Base-by-base conservation (phyloP, 2,329 filamentous ascomycete species). In the Alternaria ethzedia region DNA sequence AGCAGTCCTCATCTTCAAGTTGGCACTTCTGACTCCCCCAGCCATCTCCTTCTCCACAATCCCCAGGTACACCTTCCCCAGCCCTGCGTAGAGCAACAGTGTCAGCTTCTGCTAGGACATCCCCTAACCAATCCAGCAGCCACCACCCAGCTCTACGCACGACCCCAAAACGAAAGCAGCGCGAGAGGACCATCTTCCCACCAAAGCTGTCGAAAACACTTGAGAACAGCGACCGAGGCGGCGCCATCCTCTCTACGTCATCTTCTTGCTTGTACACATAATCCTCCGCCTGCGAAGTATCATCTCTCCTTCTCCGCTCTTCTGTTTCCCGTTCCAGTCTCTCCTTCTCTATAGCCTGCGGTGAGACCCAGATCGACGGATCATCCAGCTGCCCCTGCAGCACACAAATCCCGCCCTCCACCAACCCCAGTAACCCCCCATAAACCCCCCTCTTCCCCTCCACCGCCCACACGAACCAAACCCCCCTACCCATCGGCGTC, bases 351-450 rank as follows among this genome's bases (percentile, higher is more conserved):
- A 36, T n/a, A 7, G 0, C 3, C 13, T 15, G 13, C 30, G 13
- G 2, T 15, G 15, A n/a, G 10, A n/a, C 32, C 32, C 32, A 36
- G 0, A n/a, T 10, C 32, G 0, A 4, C 32, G 15, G 1, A n/a
- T 36, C 15, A n/a, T n/a, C 32, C 1, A 36, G 8, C 7, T 36
- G 32, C 4, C 4, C 32, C 30, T 32, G 30, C 3, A 32, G 30
- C 0, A 0, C 4, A 32, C 13, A 15, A 32, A 32, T 4, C 1
- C 30, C 6, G 1, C 2, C 13, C 7, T 36, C 32, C 8, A 36
- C 13, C 0, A 36, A 0, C 32, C 32, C 32, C 13, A 36, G 0
- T 0, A n/a, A 3, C 0, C 1, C 3, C 4, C 2, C 15, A 36
- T 36, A 36, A 0, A 0, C 32, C 0, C 3, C 32, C 13, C 1